phyloP scores from a whole-genome alignment of 192 early-diverging fungal genomes.

The Kickxella alabastrina region DNA sequence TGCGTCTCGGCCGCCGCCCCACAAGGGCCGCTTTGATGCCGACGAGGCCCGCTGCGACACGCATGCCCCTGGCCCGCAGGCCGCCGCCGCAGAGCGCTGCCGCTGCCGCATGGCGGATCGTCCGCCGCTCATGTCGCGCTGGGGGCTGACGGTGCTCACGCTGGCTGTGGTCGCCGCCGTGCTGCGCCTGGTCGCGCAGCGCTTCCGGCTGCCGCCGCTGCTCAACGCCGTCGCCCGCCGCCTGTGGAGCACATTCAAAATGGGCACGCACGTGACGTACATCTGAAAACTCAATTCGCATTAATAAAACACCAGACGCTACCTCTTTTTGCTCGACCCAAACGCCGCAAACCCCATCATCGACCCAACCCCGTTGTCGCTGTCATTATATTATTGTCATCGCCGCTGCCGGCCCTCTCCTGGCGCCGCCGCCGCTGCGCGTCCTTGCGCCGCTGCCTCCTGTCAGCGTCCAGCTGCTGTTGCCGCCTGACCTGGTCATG shows the following conservation, averaged over 20 bases:
- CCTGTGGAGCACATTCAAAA: slow-evolving; percentile 42
- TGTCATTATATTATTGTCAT: slow-evolving; percentile 19
- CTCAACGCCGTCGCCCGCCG: slow-evolving; percentile 22
- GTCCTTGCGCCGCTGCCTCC: slow-evolving; percentile 36
- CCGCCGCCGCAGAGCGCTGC: slow-evolving; percentile 26
- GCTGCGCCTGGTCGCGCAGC: slow-evolving; percentile 30
- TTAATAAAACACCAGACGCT: too few species aligned
- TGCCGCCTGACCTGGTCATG: slow-evolving; percentile 63
- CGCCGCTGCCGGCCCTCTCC: slow-evolving; percentile 21
- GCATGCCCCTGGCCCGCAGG: neutral
- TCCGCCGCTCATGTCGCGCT: slow-evolving; percentile 44
- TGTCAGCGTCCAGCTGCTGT: slow-evolving; percentile 60
- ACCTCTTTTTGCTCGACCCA: slow-evolving; percentile 26
- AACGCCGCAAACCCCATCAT: slow-evolving; percentile 67
- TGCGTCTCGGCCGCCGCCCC: too few species aligned
- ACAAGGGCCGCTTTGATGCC: too few species aligned
- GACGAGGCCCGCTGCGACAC: neutral
- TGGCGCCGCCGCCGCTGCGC: slow-evolving; percentile 51
- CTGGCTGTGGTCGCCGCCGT: slow-evolving; percentile 32
- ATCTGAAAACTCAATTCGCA: slow-evolving; percentile 15
- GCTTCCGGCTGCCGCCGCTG: slow-evolving; percentile 35
- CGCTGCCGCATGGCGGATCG: slow-evolving; percentile 27
- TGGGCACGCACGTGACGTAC: slow-evolving; percentile 49
- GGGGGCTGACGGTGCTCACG: slow-evolving; percentile 48
- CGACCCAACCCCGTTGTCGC: slow-evolving; percentile 63